phyloP scores from a whole-genome alignment of 352 stramenopile species.

The Pilasporangium apinafurcum region DNA sequence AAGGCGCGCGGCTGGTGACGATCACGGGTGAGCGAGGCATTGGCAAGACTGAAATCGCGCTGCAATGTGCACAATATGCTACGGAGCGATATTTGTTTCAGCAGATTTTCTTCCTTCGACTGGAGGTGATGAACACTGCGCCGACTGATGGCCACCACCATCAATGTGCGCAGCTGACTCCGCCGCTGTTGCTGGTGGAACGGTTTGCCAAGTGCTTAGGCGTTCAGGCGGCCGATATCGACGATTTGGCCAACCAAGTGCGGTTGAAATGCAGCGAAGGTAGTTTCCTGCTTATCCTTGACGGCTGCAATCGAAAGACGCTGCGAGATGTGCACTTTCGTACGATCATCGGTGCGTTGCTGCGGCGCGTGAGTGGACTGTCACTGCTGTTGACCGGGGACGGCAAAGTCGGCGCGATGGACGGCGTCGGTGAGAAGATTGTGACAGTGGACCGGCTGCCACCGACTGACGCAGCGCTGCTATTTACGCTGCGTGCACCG shows the following conservation, averaged over 20 bases:
- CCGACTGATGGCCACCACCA: slow-evolving; percentile 3
- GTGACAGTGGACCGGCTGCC: slow-evolving; percentile 58
- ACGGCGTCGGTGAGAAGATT: slow-evolving; percentile 79
- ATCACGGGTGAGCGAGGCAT: slow-evolving; percentile 67
- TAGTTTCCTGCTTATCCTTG: slow-evolving; percentile 64
- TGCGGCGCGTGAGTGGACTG: slow-evolving; percentile 61
- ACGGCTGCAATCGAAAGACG: slow-evolving; percentile 60
- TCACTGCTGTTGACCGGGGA: slow-evolving; percentile 63
- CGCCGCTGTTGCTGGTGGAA: slow-evolving; percentile 3
- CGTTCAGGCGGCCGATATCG: slow-evolving; percentile 11
- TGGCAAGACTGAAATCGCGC: slow-evolving; percentile 75
- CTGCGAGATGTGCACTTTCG: slow-evolving; percentile 40
- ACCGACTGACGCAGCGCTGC: slow-evolving; percentile 49
- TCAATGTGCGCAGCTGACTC: slow-evolving; percentile 3
- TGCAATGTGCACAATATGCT: slow-evolving; percentile 75
- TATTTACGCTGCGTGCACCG: slow-evolving; percentile 72
- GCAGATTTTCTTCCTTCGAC: slow-evolving; percentile 64
- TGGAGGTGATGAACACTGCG: too few species aligned
- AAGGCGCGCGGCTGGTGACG: slow-evolving; percentile 66
- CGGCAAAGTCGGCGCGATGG: slow-evolving; percentile 66
- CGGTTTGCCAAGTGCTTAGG: slow-evolving; percentile 36
- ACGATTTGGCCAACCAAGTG: slow-evolving; percentile 48
- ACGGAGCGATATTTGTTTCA: slow-evolving; percentile 61
- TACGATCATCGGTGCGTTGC: slow-evolving; percentile 30
- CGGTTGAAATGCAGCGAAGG: slow-evolving; percentile 36